Evolutionary conservation across 2,329 filamentous ascomycete genomes (phyloP).

Genomic region (Pyrenochaeta sp.): DNA sequence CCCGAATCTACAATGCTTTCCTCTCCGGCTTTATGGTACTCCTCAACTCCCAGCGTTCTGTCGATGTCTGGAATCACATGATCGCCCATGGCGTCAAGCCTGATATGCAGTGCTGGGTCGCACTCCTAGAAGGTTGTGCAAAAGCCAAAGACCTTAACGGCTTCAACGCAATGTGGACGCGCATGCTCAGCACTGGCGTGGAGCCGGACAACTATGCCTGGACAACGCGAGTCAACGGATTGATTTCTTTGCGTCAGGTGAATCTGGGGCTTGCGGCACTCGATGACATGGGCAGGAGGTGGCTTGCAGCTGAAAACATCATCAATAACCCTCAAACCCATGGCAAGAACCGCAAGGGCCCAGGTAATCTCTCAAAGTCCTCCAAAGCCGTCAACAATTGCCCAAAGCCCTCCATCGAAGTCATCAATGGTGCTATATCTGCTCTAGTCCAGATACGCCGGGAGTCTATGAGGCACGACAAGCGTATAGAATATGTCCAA

Average conservation of each 20-base stretch:
- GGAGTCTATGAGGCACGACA: constrained; percentile 51
- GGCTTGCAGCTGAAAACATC: constrained; percentile 56
- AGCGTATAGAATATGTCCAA: constrained; percentile 47
- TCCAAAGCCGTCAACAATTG: constrained; percentile 49
- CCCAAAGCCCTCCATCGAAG: constrained; percentile 68
- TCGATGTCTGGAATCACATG: constrained; percentile 68
- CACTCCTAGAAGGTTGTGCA: constrained; percentile 76
- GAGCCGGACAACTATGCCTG: constrained; percentile 72
- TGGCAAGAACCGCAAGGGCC: constrained; percentile 15
- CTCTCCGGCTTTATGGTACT: constrained; percentile 58
- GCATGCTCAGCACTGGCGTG: constrained; percentile 65
- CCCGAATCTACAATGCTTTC: constrained; percentile 54
- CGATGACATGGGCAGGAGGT: constrained; percentile 70
- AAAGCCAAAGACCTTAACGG: constrained; percentile 65
- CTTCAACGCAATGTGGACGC: constrained; percentile 72
- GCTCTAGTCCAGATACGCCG: constrained; percentile 60
- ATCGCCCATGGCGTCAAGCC: constrained; percentile 64
- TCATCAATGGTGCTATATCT: constrained; percentile 75
- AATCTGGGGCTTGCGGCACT: constrained; percentile 69
- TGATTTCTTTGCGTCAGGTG: constrained; percentile 65
- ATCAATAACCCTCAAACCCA: constrained; percentile 16
- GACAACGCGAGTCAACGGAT: constrained; percentile 73
- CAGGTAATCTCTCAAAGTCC: constrained; percentile 15
- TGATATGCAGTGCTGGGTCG: constrained; percentile 72
- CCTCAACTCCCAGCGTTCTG: constrained; percentile 52